Evolutionary conservation across 768 basidiomycete genomes (phyloP), one percentile per base, ranked within the genome.

Genomic region (Ramaria rubella): DNA sequence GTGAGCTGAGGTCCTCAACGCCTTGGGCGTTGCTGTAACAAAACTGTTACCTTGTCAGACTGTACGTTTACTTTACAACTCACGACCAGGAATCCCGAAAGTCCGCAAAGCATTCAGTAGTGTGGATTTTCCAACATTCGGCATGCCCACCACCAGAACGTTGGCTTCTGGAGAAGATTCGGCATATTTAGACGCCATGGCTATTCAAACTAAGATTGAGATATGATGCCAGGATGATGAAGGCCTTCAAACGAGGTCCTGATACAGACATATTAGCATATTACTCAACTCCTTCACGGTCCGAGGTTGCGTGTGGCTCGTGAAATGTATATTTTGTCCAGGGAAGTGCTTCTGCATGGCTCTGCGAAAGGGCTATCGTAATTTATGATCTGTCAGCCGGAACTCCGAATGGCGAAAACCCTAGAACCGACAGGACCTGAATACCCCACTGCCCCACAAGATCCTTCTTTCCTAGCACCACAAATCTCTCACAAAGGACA

Each of bases 41-140:
- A 33, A 34, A 17, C 21, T 24, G 48, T 17, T 42, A 53, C 19
- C 42, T 23, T 36, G 51, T 34, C 31, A 46, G 58, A 46, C 27
- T 11, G 12, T 15, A 27, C 51, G 17, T 21, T 46, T 33, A 49
- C 36, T 23, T 33, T 30, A 27, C 59, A 53, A 80, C 85, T 67
- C 69, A 94, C 94, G 86, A 67, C 93, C 93, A 63, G 79, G 76
- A 44, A 95, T 89, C 11, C 95, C 95, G 65, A 84, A 85, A 64
- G 81, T 85, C 42, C 95, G 81, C 26, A 99, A 77, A 1, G 92
- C 83, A 66, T 99, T 99, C 12, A 99, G 75, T 50, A 98, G 71
- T 2, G 91, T 94, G 14, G 94, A 97, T 73, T 99, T 98, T 40
- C 95, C 95, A 46, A 97, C 93, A 69, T 98, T 98, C 17, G 96